Base-by-base conservation (phyloP, 2,329 filamentous ascomycete species). In the Zasmidium angulare region DNA sequence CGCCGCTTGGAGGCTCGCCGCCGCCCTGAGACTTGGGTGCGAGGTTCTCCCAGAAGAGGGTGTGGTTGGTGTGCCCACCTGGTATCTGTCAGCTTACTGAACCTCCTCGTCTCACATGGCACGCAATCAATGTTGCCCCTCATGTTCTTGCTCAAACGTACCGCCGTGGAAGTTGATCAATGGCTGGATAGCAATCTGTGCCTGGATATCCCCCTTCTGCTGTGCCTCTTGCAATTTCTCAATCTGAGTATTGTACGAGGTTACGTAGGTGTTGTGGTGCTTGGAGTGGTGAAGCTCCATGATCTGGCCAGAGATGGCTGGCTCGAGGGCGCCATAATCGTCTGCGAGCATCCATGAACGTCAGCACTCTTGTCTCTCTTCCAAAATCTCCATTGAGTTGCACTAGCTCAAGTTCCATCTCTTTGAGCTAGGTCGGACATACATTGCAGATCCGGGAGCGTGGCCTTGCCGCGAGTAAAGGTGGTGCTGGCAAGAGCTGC, bases 261-360 rank as follows among this genome's bases (percentile, higher is more conserved):
- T 95, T 69, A 96, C 91, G 76, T 96, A 96, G 72, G 92, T 93
- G 78, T 93, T 87, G 82, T 96, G 93, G 84, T 96, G 92, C 79
- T 92, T 93, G 80, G 85, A 88, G 85, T 96, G 90, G 83, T 96
- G 93, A 49, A 96, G 86, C 81, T 96, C 90, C 93, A 96, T 96
- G 81, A 96, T 96, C 79, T 95, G 86, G 76, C 89, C 89, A 51
- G 89, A 93, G 80, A 96, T 84, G 74, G 83, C 77, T 67, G 85
- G 86, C 81, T 99, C 95, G 71, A 99, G 91, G 54, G 93, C 95
- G 74, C 89, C 91, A 78, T 97, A 99, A 83, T 97, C 95, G 76
- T 98, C 93, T 96, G 67, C 9, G 36, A 55, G 12, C 2, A 6
- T 14, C 23, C 50, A 43, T 20, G 50, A 47, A 26, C 21, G 23